phyloP scores from a whole-genome alignment of 371 early-diverging fungal genomes.

The Mucor racemosus region DNA sequence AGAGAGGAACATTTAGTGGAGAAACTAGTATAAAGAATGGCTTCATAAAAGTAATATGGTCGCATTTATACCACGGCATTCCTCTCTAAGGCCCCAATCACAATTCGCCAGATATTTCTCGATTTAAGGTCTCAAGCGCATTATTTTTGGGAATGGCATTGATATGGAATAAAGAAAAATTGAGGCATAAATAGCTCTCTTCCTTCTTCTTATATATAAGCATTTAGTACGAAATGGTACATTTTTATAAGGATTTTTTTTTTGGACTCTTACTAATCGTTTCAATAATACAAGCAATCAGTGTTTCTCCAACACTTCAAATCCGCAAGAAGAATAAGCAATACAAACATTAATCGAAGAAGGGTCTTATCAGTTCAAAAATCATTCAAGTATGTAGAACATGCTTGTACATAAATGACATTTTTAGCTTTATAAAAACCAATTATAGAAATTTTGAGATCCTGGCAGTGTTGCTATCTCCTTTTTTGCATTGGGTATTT shows the following conservation, averaged over 20 bases:
- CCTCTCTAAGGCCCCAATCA: too few relatives aligned
- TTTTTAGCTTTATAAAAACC: not conserved
- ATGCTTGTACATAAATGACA: not conserved
- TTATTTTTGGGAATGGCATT: too few relatives aligned
- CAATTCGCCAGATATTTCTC: too few relatives aligned
- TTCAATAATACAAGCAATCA: not conserved
- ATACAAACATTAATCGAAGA: not conserved
- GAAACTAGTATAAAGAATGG: too few relatives aligned
- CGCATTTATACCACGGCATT: too few relatives aligned
- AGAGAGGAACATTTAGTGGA: too few relatives aligned
- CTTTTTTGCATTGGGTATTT: not conserved
- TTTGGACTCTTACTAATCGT: not conserved
- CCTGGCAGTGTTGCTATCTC: not conserved
- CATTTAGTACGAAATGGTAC: not conserved
- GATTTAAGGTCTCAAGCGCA: too few relatives aligned
- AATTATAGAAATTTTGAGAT: not conserved
- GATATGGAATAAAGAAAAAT: too few relatives aligned
- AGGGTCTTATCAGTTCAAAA: not conserved
- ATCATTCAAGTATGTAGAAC: not conserved
- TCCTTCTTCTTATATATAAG: not conserved
- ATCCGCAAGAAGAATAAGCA: not conserved
- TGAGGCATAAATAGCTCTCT: not conserved
- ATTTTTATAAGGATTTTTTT: not conserved
- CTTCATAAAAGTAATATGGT: too few relatives aligned
- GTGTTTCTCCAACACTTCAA: not conserved